phyloP scores from a whole-genome alignment of 1,139 yeast genomes.

The Pichia sp. region DNA sequence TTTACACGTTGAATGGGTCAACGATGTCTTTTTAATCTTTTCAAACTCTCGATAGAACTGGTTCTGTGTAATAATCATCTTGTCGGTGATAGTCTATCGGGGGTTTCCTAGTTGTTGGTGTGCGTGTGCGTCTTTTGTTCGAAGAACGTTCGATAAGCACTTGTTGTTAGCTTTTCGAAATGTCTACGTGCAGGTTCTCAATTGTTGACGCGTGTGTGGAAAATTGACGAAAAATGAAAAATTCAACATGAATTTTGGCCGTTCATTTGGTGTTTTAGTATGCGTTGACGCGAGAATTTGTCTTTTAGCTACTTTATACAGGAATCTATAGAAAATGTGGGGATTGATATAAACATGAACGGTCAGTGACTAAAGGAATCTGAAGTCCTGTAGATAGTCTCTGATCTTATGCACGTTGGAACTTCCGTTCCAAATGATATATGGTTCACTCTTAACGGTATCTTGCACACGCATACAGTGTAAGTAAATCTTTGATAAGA shows the following conservation, averaged over 20 bases:
- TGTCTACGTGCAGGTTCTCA: too few species aligned
- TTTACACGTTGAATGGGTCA: slow-evolving; percentile 89
- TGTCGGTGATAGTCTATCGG: too few species aligned
- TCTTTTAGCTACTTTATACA: not conserved
- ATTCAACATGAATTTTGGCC: not conserved
- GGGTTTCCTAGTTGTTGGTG: too few species aligned
- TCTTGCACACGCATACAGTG: slow-evolving; percentile 29
- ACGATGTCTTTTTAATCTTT: slow-evolving; percentile 57
- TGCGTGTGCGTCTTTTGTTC: not conserved
- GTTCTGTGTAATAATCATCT: slow-evolving; percentile 64
- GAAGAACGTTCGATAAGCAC: too few species aligned
- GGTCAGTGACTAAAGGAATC: slow-evolving; percentile 13
- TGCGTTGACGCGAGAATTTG: not conserved
- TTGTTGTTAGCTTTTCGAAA: too few species aligned
- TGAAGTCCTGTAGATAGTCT: slow-evolving; percentile 18
- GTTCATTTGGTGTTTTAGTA: not conserved
- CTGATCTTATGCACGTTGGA: slow-evolving; percentile 25
- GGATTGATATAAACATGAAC: too few species aligned
- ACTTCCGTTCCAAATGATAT: slow-evolving; percentile 30
- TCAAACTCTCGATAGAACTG: slow-evolving; percentile 60
- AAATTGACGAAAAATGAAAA: not conserved
- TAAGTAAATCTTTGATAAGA: slow-evolving; percentile 28
- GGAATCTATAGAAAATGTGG: slow-evolving; percentile 2
- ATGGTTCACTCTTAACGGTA: slow-evolving; percentile 23
- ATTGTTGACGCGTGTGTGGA: too few species aligned